These are phyloP conservation scores for Austroboletus eburneus DNA, from an alignment of 768 basidiomycete species.

Conservation along the genomic window DNA sequence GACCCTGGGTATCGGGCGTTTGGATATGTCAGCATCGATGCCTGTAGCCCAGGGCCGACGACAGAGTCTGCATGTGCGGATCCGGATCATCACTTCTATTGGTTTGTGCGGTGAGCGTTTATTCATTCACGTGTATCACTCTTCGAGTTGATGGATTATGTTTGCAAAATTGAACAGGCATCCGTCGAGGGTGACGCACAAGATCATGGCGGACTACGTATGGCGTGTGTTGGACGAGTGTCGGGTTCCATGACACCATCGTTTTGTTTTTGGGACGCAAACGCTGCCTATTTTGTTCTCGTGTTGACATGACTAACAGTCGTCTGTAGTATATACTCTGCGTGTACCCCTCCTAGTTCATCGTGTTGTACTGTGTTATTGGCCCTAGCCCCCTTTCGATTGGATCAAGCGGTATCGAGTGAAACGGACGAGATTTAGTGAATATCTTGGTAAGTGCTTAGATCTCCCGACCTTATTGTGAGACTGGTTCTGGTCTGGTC, in stretches of 20 bases:
- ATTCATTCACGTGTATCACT: background rate
- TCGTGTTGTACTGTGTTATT: too few species aligned
- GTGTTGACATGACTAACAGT: too few species aligned
- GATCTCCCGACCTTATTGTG: too few species aligned
- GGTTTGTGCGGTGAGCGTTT: constrained; percentile 43
- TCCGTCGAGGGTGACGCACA: constrained; percentile 45
- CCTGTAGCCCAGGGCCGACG: constrained; percentile 35
- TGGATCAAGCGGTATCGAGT: too few species aligned
- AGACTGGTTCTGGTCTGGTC: too few species aligned
- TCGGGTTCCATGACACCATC: constrained; percentile 1
- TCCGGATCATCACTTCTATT: constrained; percentile 50
- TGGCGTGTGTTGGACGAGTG: constrained; percentile 37
- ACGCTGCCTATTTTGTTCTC: too few species aligned
- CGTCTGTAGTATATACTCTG: too few species aligned
- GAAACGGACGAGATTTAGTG: too few species aligned
- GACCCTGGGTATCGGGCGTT: constrained; percentile 45
- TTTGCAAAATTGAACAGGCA: constrained; percentile 32
- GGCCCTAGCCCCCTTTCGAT: too few species aligned
- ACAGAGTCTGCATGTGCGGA: constrained; percentile 35
- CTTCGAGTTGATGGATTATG: background rate
- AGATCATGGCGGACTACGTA: constrained; percentile 53
- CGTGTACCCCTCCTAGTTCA: too few species aligned
- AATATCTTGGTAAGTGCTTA: too few species aligned
- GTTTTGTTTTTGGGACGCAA: too few species aligned
- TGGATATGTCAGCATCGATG: constrained; percentile 41